Evolutionary conservation across 805 yeast genomes (phyloP).

Genomic region (Pichia sporocuriosa): DNA sequence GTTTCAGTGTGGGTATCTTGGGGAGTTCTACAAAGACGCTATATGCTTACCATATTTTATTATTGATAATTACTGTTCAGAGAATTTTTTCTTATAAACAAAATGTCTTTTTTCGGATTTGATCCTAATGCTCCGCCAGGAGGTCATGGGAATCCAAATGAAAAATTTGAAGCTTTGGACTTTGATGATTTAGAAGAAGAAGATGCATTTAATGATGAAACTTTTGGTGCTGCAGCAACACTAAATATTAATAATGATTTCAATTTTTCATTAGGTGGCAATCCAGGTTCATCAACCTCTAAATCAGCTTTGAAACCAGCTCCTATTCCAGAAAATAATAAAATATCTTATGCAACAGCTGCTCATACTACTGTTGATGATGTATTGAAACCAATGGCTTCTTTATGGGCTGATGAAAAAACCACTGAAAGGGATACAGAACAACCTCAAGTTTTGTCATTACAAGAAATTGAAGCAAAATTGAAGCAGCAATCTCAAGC

Average conservation of each 20-base stretch:
- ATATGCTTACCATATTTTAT: too few relatives aligned
- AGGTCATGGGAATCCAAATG: slow-evolving; percentile 10
- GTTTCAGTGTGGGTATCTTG: too few relatives aligned
- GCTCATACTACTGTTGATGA: slow-evolving; percentile 33
- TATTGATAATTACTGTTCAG: background rate
- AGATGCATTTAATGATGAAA: slow-evolving; percentile 75
- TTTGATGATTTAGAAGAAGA: slow-evolving; percentile 80
- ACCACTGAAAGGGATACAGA: slow-evolving; percentile 16
- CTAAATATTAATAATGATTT: slow-evolving; percentile 49
- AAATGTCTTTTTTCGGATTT: slow-evolving; percentile 65
- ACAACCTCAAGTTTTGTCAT: slow-evolving; percentile 49
- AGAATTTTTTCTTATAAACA: background rate
- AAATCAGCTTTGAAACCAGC: slow-evolving; percentile 15
- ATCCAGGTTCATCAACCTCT: background rate
- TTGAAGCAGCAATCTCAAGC: slow-evolving; percentile 33
- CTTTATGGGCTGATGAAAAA: slow-evolving; percentile 49
- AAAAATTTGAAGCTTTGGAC: slow-evolving; percentile 35
- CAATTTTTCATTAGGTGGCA: slow-evolving; percentile 44
- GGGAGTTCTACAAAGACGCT: too few relatives aligned
- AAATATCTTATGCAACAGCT: slow-evolving; percentile 39
- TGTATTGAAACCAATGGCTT: slow-evolving; percentile 60
- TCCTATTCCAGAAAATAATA: slow-evolving; percentile 20
- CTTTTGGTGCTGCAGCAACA: slow-evolving; percentile 55
- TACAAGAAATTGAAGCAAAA: slow-evolving; percentile 83
- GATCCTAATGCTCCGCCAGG: slow-evolving; percentile 39